Percentiles rank a stretch among this genome's conserved stretches.
Conservation (phyloP, 2,329 filamentous ascomycete species). For the Neopestalotiopsis sp. region DNA sequence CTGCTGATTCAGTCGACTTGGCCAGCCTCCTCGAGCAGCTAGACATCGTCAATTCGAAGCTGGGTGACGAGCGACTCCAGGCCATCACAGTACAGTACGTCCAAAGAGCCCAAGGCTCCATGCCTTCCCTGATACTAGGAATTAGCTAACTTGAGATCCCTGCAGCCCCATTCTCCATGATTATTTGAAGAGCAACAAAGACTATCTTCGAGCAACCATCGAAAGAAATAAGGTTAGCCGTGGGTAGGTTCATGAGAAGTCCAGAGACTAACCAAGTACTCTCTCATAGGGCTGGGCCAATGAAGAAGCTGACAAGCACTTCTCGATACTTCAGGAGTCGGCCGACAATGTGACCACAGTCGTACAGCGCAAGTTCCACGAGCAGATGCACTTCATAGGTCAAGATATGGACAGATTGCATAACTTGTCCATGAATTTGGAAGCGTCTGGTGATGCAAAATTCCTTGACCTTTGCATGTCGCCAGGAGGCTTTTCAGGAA, state of each 20-base stretch:
- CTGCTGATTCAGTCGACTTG: background rate
- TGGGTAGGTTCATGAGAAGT: background rate
- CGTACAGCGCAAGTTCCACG: constrained; percentile 37
- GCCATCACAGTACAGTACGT: constrained; percentile 4
- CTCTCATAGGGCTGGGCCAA: constrained; percentile 48
- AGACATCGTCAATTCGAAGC: background rate
- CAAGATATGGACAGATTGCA: constrained; percentile 44
- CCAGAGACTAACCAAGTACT: background rate
- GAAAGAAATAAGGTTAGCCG: constrained; percentile 5
- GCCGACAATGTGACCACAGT: constrained; percentile 39
- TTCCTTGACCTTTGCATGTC: constrained; percentile 63
- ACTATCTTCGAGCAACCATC: background rate
- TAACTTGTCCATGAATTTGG: constrained; percentile 31
- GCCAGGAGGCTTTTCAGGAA: constrained; percentile 55
- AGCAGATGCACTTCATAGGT: constrained; percentile 49
- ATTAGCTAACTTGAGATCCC: background rate
- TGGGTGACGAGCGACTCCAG: background rate
- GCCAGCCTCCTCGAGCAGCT: background rate
- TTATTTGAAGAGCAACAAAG: constrained; percentile 1
- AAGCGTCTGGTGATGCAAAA: constrained; percentile 18
- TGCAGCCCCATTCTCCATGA: constrained; percentile 13
- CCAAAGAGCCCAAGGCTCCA: background rate
- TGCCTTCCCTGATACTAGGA: background rate
- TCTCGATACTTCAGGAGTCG: constrained; percentile 42
- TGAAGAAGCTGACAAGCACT: constrained; percentile 45